A percentile compares a stretch with the other conserved stretches of the same genome.
These are phyloP conservation scores for Penicillium verrucosum DNA, from an alignment of 2,329 filamentous ascomycete genomes.

Conservation along the genomic window DNA sequence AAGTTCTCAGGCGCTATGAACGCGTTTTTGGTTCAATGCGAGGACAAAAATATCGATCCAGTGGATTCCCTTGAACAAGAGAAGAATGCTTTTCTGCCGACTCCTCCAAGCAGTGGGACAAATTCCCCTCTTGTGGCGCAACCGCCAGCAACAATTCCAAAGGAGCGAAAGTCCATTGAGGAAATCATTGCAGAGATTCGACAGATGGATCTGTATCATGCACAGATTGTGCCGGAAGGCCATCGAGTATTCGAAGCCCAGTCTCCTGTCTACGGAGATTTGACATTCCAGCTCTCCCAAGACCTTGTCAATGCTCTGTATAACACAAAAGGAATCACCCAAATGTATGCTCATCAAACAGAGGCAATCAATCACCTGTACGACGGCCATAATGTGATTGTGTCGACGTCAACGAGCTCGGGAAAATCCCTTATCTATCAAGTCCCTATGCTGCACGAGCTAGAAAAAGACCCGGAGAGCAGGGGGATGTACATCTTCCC, in stretches of 20 bases:
- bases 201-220: conserved; percentile 78
- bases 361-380: conserved; percentile 88
- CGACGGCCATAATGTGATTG: conserved; percentile 79
- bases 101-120: conserved; percentile 45
- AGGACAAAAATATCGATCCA: conserved; percentile 61
- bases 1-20: conserved; percentile 79
- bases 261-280: conserved; percentile 73
- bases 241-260: conserved; percentile 89
- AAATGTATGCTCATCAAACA: conserved; percentile 86
- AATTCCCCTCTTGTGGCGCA: conserved; percentile 43
- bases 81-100: conserved; percentile 61
- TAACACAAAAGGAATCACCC: conserved; percentile 81
- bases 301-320: conserved; percentile 93
- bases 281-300: conserved; percentile 84
- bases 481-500: conserved; percentile 98
- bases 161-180: conserved; percentile 72
- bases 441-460: conserved; percentile 79
- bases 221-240: conserved; percentile 89
- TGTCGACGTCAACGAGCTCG: conserved; percentile 92
- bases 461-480: conserved; percentile 73
- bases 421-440: conserved; percentile 99
- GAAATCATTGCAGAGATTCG: conserved; percentile 86
- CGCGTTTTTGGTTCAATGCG: conserved; percentile 71
- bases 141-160: conserved; percentile 70
- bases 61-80: conserved; percentile 61